Base-by-base conservation (phyloP, 805 yeast species). In the Spathaspora hagerdaliae region DNA sequence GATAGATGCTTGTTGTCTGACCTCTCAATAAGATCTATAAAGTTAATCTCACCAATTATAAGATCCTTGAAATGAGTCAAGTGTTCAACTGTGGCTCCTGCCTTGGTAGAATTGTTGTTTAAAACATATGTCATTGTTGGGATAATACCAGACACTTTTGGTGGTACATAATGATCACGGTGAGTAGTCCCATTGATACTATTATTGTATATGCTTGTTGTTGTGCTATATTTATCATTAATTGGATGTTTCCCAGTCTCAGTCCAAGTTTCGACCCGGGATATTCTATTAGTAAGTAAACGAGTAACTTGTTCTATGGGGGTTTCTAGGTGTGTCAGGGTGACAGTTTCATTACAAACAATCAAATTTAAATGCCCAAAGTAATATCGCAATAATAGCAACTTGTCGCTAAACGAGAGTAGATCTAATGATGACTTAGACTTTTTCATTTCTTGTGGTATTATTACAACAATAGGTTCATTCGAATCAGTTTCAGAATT, bases 211-310 rank as follows among this genome's bases (percentile, higher is more conserved):
- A 14, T 24, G 13, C 12, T 27, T 35, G 26, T 19, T 19, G 37
- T 35, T 14, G 37, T 10, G 37, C 13, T 35, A 19, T 39, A 39
- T 32, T 39, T 39, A 32, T 39, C 41, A 31, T 39, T 39, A 15
- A 59, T 43, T 35, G 49, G 48, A 33, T 43, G 36, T 5, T 47
- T 42, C 3, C 67, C 64, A 8, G 73, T 67, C 13, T 74, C 75
- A 1, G 74, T 70, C 75, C 75, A 71, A 13, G 66, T 63, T 58
- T 73, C 64, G 49, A 75, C 65, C 44, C 72, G 57, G n/a, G 63
- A 42, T 41, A 71, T 61, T 39, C 77, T 56, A 42, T 63, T 58
- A 26, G 57, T 48, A 9, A 69, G 56, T 38, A 63, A 50, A 10
- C 50, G 33, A 29, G 58, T 56, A 37, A 65, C 59, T 38, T 56